Conservation (phyloP, 2,329 filamentous ascomycete genomes). For the Fusarium buharicum region DNA sequence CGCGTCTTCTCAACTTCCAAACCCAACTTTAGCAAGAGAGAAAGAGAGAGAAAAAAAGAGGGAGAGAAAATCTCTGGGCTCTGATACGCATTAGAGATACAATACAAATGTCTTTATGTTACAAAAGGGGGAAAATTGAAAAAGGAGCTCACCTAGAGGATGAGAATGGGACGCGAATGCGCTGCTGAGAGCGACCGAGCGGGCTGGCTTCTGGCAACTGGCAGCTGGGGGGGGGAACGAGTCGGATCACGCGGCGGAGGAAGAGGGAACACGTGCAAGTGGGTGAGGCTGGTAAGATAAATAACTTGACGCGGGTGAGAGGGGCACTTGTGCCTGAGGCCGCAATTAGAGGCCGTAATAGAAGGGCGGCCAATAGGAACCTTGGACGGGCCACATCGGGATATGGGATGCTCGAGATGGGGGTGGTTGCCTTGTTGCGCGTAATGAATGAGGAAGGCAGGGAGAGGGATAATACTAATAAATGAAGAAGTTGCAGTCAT, state of each 20-base stretch:
- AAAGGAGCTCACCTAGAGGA: conserved; percentile 17
- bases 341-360: conserved; percentile 13
- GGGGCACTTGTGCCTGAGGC: conserved; percentile 41
- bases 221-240: conserved; percentile 39
- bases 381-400: conserved; percentile 34
- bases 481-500: not conserved
- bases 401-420: conserved; percentile 26
- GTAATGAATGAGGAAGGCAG: conserved; percentile 6
- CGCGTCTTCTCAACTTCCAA: conserved; percentile 30
- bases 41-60: conserved; percentile 17
- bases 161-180: too few relatives aligned
- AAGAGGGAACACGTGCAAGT: conserved; percentile 55
- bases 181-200: too few relatives aligned
- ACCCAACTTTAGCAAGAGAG: conserved; percentile 18
- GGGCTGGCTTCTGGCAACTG: conserved; percentile 16
- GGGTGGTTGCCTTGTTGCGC: conserved; percentile 29
- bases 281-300: conserved; percentile 52
- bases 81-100: conserved; percentile 33
- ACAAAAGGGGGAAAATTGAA: conserved; percentile 37
- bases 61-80: conserved; percentile 19
- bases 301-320: conserved; percentile 42
- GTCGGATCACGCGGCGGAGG: conserved; percentile 54
- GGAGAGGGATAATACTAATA: not conserved
- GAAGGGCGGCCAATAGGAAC: conserved; percentile 34
- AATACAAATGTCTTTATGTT: conserved; percentile 45